Evolutionary conservation across 2,329 filamentous ascomycete species (phyloP), one percentile per base, ranked within the genome.

Genomic region (Neospermospora avenae): DNA sequence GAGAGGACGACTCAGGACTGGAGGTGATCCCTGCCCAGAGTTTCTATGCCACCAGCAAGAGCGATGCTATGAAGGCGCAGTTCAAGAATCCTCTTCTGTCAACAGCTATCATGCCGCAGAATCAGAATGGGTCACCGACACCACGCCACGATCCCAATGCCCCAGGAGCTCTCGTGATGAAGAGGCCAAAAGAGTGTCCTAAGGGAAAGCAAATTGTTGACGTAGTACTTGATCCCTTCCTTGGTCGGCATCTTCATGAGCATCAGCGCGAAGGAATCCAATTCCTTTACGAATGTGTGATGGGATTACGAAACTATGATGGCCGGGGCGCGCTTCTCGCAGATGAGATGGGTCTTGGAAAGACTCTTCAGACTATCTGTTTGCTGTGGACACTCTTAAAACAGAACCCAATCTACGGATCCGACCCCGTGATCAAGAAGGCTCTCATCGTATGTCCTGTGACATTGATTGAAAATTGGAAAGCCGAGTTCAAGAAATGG

Each of bases 301-400:
- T 90, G 87, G 87, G 87, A 4, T 82, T 90, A 79, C 80, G 85
- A 44, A 76, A 80, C 44, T 85, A 82, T 63, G 83, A 83, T 67
- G 87, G 87, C 1, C 81, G 87, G 72, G 87, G 87, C 24, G 87
- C 86, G 3, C 85, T 91, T 60, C 76, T 91, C 52, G 88, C 88
- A 1, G 88, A 91, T 69, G 88, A 90, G 67, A 91, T 91, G 88
- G 88, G 88, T 0, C 73, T 91, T 1, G 88, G 88, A 20, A 91
- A 91, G 74, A 90, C 88, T 0, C 71, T 90, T 35, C 87, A 90
- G 68, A 90, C 87, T 0, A 90, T 91, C 68, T 78, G 87, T 3
- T 73, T 90, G 48, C 70, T 90, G 13, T 90, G 87, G 87, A 90
- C 87, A 1, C 72, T 90, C 35, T 74, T 90, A 63, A 90, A 89